Evolutionary conservation across 192 early-diverging fungal genomes (phyloP).

Genomic region (Jimgerdemannia flammicorona): DNA sequence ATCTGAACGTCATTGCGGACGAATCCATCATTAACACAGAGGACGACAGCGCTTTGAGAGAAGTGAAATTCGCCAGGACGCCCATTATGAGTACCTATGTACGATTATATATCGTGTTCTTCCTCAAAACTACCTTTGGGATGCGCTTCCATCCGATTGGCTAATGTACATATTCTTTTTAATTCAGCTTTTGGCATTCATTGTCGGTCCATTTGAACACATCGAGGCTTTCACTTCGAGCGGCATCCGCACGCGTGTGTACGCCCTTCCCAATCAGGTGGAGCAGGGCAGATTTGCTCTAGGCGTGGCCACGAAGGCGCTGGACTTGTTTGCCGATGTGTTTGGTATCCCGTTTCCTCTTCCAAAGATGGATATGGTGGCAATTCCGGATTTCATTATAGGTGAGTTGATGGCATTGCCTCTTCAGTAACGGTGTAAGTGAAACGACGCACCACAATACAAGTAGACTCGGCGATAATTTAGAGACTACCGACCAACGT

Average conservation of each 20-base stretch:
- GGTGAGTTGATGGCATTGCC: too few species aligned
- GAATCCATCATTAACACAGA: slow-evolving; percentile 34
- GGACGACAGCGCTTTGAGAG: slow-evolving; percentile 44
- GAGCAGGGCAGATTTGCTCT: slow-evolving; percentile 69
- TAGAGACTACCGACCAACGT: too few species aligned
- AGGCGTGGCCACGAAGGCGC: slow-evolving; percentile 55
- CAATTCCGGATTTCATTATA: slow-evolving; percentile 74
- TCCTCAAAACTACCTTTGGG: too few species aligned
- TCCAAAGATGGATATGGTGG: slow-evolving; percentile 69
- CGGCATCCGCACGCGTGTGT: slow-evolving; percentile 54
- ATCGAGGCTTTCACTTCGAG: slow-evolving; percentile 53
- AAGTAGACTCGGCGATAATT: too few species aligned
- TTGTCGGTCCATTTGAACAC: slow-evolving; percentile 76
- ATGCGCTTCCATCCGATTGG: not conserved
- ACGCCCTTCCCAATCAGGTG: slow-evolving; percentile 58
- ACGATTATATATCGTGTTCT: too few species aligned
- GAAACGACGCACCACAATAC: too few species aligned
- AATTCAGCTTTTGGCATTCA: slow-evolving; percentile 58
- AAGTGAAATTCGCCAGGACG: slow-evolving; percentile 64
- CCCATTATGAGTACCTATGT: slow-evolving; percentile 84
- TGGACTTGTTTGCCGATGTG: slow-evolving; percentile 60
- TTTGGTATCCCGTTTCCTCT: slow-evolving; percentile 72
- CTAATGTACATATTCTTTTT: not conserved
- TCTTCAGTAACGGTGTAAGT: too few species aligned
- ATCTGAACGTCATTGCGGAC: slow-evolving; percentile 62